phyloP scores from a whole-genome alignment of 306 rosid genomes.

The Argentina anserina region DNA sequence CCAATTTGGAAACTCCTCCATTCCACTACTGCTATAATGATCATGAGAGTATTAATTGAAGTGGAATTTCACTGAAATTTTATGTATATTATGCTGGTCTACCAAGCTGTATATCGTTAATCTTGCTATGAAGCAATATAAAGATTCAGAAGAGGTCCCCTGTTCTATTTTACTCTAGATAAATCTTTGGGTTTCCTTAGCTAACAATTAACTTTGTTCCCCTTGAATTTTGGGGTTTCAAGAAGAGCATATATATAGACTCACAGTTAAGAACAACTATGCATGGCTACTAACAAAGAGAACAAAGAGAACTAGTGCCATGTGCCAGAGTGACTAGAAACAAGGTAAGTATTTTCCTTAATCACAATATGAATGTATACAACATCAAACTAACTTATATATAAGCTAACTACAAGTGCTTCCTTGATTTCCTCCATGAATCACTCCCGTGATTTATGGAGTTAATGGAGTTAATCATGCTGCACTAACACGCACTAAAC shows the following conservation, averaged over 20 bases:
- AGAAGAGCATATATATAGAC: neutral
- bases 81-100: neutral
- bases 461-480: too few relatives aligned
- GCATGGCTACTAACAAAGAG: neutral
- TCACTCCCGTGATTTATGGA: too few relatives aligned
- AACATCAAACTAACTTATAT: too few relatives aligned
- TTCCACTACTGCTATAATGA: neutral
- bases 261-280: neutral
- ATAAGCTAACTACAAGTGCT: too few relatives aligned
- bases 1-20: neutral
- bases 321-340: too few relatives aligned
- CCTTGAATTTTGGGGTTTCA: neutral
- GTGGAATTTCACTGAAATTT: too few relatives aligned
- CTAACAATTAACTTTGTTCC: neutral
- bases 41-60: too few relatives aligned
- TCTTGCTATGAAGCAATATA: neutral
- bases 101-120: neutral
- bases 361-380: too few relatives aligned
- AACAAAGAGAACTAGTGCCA: neutral
- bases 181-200: neutral
- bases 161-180: neutral
- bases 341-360: too few relatives aligned
- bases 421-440: too few relatives aligned
- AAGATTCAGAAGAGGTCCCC: neutral
- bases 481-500: too few relatives aligned